These are phyloP conservation scores for Fusarium subtropicale DNA, from an alignment of 2,329 filamentous ascomycete species.

Conservation along the genomic window DNA sequence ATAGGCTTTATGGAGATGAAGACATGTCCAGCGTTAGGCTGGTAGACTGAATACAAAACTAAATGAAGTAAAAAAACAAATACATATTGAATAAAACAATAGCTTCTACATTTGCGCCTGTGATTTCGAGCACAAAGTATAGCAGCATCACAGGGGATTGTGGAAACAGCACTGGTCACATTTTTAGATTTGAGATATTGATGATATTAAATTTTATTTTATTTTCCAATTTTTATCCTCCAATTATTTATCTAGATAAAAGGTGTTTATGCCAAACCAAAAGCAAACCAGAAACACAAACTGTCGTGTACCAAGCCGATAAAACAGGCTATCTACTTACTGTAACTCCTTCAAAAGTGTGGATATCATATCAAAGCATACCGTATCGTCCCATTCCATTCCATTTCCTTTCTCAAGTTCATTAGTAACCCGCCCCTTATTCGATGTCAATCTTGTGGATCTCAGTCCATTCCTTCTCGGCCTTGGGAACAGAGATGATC, in stretches of 20 bases:
- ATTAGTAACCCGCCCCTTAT: constrained; percentile 46
- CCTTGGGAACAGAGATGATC: constrained; percentile 80
- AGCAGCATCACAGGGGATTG: neutral
- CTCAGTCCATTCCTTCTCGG: constrained; percentile 74
- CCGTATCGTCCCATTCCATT: constrained; percentile 1
- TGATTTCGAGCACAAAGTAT: neutral
- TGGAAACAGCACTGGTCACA: neutral
- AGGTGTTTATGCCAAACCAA: neutral
- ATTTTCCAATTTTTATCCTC: constrained; percentile 7
- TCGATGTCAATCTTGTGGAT: constrained; percentile 70
- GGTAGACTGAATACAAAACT: constrained; percentile 36
- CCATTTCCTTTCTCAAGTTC: neutral
- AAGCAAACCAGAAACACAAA: neutral
- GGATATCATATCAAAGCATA: constrained; percentile 25
- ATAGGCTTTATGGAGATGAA: constrained; percentile 49
- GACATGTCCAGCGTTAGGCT: constrained; percentile 38
- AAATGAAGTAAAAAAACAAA: constrained; percentile 22
- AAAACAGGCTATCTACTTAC: constrained; percentile 30
- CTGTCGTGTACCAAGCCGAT: neutral
- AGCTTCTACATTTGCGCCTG: neutral
- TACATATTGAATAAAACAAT: neutral
- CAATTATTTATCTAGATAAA: constrained; percentile 6
- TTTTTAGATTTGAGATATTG: neutral
- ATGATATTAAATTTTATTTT: constrained; percentile 5
- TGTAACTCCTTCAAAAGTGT: constrained; percentile 19